Base-by-base conservation (phyloP, 495 filamentous ascomycete genomes). In the Neurospora discreta region DNA sequence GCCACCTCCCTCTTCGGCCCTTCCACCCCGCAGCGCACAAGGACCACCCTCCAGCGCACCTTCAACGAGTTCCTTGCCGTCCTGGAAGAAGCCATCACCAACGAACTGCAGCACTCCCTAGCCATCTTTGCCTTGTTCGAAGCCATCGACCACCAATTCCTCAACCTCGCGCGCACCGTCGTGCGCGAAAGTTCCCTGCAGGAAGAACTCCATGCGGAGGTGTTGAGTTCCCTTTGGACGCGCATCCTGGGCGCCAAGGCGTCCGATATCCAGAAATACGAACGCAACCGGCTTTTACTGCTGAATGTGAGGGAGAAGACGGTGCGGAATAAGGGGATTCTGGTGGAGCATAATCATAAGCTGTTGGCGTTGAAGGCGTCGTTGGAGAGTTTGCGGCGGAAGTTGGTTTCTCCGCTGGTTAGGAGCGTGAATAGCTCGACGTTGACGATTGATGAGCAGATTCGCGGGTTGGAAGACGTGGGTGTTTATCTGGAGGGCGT, bases 11-110 rank as follows among this genome's bases (percentile, higher is more conserved):
- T 97, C 44, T 91, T 97, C 71, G 94, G 94, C n/a, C 87, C 89
- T 68, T 92, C 92, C 0, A 85, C 87, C 3, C 87, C 90, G 2
- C 92, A 97, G 77, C 90, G 89, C 73, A 95, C 92, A n/a, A 88
- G 88, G 18, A 82, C 87, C 11, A 92, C 93, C 3, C 86, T 97
- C 7, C 92, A 93, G 60, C 89, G 92, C 46, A 94, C 93, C 18
- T 97, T 97, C 76, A 89, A 90, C 76, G 92, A 96, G 76, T 95
- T 97, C 78, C 83, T 97, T 9, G 86, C 87, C n/a, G 90, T 95
- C 0, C 86, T 97, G 4, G 94, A 97, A 81, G 93, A 97, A 73
- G 90, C 90, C 46, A 96, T 97, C 79, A 89, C 90, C 75, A 91
- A 85, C 74, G 93, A 97, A 78, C 83, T 97, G 7, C 87, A 87